phyloP scores from a whole-genome alignment of 768 basidiomycete genomes.

The Kwoniella newhampshirensis region DNA sequence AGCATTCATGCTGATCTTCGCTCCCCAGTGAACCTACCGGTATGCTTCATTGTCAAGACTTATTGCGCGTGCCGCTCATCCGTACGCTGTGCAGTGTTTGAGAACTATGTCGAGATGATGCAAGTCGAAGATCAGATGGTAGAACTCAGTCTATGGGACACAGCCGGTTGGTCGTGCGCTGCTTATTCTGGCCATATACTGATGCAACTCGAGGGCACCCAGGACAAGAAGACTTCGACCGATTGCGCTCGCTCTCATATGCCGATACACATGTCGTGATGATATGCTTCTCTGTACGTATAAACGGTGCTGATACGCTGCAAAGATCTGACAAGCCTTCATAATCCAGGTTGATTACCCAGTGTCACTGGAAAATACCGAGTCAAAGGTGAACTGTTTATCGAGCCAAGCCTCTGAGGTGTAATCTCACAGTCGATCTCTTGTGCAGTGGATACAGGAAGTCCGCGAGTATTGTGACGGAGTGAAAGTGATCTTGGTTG shows the following conservation, averaged over 20 bases:
- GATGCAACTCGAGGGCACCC: no score
- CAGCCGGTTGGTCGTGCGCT: constrained; percentile 67
- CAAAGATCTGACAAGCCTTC: no score
- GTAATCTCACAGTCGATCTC: not conserved
- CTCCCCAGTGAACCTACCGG: constrained; percentile 44
- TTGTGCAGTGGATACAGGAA: constrained; percentile 81
- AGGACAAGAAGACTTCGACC: constrained; percentile 65
- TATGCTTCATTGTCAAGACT: constrained; percentile 8
- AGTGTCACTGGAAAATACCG: constrained; percentile 92
- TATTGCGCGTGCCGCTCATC: constrained; percentile 37
- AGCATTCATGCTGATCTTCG: not conserved
- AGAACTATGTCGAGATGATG: constrained; percentile 92
- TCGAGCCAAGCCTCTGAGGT: not conserved
- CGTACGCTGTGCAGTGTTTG: constrained; percentile 76
- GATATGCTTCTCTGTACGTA: constrained; percentile 86
- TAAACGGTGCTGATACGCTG: not conserved
- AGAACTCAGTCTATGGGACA: constrained; percentile 95
- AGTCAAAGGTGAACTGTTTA: constrained; percentile 66
- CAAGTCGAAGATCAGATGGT: constrained; percentile 81
- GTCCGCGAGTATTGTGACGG: constrained; percentile 86
- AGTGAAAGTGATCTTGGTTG: constrained; percentile 90
- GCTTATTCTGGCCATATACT: not conserved
- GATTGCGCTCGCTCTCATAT: constrained; percentile 88
- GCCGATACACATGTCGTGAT: constrained; percentile 95
- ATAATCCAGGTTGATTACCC: constrained; percentile 79